These are phyloP conservation scores for Rhododendron ovatum DNA, from an alignment of 148 eudicot genomes.

Conservation along the genomic window DNA sequence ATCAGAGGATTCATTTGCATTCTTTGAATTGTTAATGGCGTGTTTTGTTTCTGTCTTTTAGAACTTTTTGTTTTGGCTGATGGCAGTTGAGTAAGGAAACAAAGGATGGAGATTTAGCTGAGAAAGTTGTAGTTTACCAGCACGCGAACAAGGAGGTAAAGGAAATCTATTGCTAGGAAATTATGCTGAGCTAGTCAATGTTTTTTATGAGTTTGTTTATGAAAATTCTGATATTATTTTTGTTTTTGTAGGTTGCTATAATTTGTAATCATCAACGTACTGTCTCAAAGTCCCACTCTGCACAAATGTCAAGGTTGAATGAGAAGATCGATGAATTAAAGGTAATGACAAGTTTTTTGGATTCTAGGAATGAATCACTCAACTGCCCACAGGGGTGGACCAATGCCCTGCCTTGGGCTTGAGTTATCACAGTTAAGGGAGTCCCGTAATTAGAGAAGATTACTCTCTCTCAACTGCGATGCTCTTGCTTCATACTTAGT, in stretches of 20 bases:
- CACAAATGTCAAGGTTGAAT: constrained; percentile 66
- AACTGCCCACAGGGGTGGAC: neutral
- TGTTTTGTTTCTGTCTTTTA: neutral
- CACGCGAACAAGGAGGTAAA: constrained; percentile 91
- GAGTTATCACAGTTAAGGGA: neutral
- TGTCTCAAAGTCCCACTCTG: constrained; percentile 81
- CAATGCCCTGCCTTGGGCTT: constrained; percentile 2
- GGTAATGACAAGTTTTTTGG: constrained; percentile 37
- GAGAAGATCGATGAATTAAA: constrained; percentile 73
- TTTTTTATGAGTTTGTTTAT: neutral
- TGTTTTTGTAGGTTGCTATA: constrained; percentile 75
- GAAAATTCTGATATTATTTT: constrained; percentile 10
- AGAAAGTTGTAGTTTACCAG: constrained; percentile 66
- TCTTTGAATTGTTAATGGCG: neutral
- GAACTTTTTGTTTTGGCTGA: constrained; percentile 9
- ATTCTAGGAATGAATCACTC: neutral
- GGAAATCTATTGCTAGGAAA: neutral
- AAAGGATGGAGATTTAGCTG: constrained; percentile 66
- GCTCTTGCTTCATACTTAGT: neutral
- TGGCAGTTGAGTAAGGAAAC: constrained; percentile 68
- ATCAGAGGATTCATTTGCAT: neutral
- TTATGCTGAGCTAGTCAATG: neutral
- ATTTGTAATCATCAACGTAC: constrained; percentile 98
- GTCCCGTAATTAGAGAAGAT: neutral
- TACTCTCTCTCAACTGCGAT: neutral